Conservation (phyloP, 2,329 filamentous ascomycete species). For the Pyrenochaeta sp. region DNA sequence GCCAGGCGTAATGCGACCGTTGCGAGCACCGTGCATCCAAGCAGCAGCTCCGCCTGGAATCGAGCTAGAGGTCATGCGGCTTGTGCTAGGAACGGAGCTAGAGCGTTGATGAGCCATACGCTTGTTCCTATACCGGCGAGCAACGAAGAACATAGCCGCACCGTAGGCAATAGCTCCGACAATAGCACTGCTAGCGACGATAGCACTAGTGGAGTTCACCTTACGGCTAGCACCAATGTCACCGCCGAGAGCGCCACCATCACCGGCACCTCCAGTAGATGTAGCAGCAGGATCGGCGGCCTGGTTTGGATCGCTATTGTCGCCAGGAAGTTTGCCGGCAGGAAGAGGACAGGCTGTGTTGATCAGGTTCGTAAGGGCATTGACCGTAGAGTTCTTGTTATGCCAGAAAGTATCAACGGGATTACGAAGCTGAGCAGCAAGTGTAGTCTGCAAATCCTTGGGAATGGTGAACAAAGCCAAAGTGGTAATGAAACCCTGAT, state of each 20-base stretch:
- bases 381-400: slow-evolving; percentile 70
- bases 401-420: slow-evolving; percentile 79
- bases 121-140: slow-evolving; percentile 88
- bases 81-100: slow-evolving; percentile 78
- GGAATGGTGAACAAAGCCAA: slow-evolving; percentile 66
- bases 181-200: slow-evolving; percentile 79
- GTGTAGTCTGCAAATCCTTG: slow-evolving; percentile 57
- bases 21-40: slow-evolving; percentile 57
- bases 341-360: slow-evolving; percentile 81
- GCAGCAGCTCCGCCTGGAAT: slow-evolving; percentile 56
- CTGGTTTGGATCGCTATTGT: slow-evolving; percentile 50
- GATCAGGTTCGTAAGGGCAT: slow-evolving; percentile 79
- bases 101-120: slow-evolving; percentile 78
- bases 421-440: slow-evolving; percentile 74
- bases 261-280: slow-evolving; percentile 45
- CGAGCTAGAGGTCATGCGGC: slow-evolving; percentile 56
- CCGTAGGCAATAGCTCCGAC: slow-evolving; percentile 86
- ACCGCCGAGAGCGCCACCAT: slow-evolving; percentile 60
- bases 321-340: slow-evolving; percentile 54
- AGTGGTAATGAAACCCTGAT: slow-evolving; percentile 82
- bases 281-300: slow-evolving; percentile 49
- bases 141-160: slow-evolving; percentile 92
- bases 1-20: slow-evolving; percentile 50
- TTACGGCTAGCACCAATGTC: slow-evolving; percentile 63
- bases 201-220: slow-evolving; percentile 70